A percentile compares a stretch with the other conserved stretches of the same genome.
Evolutionary conservation across 179 eudicot genomes (phyloP).

Genomic region (Dionaea muscipula): DNA sequence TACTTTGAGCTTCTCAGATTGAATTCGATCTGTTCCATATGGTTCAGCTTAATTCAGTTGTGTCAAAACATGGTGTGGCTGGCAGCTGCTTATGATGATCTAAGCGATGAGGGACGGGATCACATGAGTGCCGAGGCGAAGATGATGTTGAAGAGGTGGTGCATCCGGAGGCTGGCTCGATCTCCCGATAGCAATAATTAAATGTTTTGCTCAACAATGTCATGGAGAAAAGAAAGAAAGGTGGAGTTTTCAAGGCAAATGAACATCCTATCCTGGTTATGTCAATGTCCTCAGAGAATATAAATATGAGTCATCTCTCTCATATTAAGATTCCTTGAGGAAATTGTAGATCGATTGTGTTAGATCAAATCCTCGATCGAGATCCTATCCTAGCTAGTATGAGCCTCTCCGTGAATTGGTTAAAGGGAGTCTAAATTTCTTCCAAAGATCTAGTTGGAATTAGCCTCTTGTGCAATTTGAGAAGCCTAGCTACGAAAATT

Average conservation of each 20-base stretch:
- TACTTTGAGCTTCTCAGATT: slow-evolving; percentile 24
- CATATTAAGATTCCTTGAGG: slow-evolving; percentile 59
- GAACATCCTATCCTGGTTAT: slow-evolving; percentile 29
- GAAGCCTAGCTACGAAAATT: slow-evolving; percentile 50
- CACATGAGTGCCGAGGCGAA: slow-evolving; percentile 22
- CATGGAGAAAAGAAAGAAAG: slow-evolving; percentile 35
- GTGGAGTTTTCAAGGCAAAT: slow-evolving; percentile 28
- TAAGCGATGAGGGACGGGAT: no score
- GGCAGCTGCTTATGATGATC: slow-evolving; percentile 31
- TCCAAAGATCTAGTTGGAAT: slow-evolving; percentile 88
- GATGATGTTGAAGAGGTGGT: slow-evolving; percentile 34
- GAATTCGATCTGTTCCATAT: slow-evolving; percentile 21
- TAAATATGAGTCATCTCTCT: slow-evolving; percentile 60
- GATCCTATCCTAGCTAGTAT: slow-evolving; percentile 79
- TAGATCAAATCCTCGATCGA: slow-evolving; percentile 62
- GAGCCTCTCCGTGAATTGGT: slow-evolving; percentile 83
- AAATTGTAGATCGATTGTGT: slow-evolving; percentile 66
- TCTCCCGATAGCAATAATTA: no score
- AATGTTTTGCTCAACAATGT: slow-evolving; percentile 23
- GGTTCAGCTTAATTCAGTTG: slow-evolving; percentile 23
- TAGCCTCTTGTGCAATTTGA: slow-evolving; percentile 58
- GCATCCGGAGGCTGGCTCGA: no score
- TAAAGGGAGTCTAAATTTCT: slow-evolving; percentile 70
- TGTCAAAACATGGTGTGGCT: slow-evolving; percentile 25
- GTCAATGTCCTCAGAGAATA: slow-evolving; percentile 27